A percentile compares a stretch with the other conserved stretches of the same genome.
These are phyloP conservation scores for Phytophthora cactorum DNA, from an alignment of 352 stramenopile genomes.

Conservation along the genomic window DNA sequence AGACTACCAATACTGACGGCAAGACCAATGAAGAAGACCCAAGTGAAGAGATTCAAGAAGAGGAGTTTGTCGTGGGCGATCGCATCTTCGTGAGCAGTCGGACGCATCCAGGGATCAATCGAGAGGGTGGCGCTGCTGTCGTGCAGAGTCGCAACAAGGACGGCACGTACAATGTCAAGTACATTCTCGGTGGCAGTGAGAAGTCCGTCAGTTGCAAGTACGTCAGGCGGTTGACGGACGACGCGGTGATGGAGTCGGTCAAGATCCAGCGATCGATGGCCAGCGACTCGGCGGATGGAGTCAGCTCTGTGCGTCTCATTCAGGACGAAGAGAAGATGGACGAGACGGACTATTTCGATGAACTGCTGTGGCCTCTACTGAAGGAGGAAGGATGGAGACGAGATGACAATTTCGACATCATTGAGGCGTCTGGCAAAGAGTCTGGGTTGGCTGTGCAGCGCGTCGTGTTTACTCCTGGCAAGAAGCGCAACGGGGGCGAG, in stretches of 20 bases:
- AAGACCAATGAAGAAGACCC: constrained; percentile 7
- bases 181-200: constrained; percentile 79
- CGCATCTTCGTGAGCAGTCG: constrained; percentile 78
- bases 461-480: constrained; percentile 42
- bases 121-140: constrained; percentile 64
- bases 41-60: constrained; percentile 49
- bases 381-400: constrained; percentile 75
- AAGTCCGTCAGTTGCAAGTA: constrained; percentile 68
- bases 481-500: constrained; percentile 22
- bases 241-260: constrained; percentile 77
- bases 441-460: constrained; percentile 46
- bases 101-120: constrained; percentile 84
- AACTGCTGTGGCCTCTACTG: constrained; percentile 81
- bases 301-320: constrained; percentile 29
- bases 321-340: constrained; percentile 51
- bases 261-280: constrained; percentile 45
- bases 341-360: constrained; percentile 79
- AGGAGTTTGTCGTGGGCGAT: constrained; percentile 60
- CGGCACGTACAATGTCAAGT: constrained; percentile 85
- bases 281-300: constrained; percentile 33
- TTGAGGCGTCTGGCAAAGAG: constrained; percentile 52
- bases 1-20: constrained; percentile 4
- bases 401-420: constrained; percentile 55
- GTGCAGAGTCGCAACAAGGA: constrained; percentile 64
- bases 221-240: constrained; percentile 72